Base-by-base conservation (phyloP, 805 yeast genomes). In the Maudiozyma serrabonitensis region DNA sequence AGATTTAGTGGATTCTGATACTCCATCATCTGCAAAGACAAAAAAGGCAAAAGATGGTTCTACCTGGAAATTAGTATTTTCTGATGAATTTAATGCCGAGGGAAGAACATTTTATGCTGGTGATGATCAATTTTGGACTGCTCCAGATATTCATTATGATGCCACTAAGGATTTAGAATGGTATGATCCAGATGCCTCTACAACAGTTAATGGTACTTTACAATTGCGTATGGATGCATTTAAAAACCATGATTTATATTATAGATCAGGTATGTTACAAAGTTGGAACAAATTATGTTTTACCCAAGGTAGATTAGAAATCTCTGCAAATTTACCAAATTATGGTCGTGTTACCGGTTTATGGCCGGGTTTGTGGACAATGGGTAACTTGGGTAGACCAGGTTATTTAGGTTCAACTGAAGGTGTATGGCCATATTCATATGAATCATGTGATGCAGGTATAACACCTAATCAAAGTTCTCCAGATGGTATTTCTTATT, bases 311-410 rank as follows among this genome's bases (percentile, higher is more conserved):
- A 64, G 72, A 40, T 57, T 89, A 54, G 96, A 87, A 62, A 78
- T 84, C 6, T 80, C 87, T 11, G 90, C 86, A 0, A 75, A 76
- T 51, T 69, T 90, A 53, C 96, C 97, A 32, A 86, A 87, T 54
- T 78, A 76, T 56, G 95, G 95, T 58, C 71, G 78, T 49, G 75
- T 82, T 32, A 73, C 84, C 4, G 97, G 97, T 18, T 71, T 90
- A 55, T 90, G 97, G 97, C 97, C 97, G 1, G 97, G 96, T 73
- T 58, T 87, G 50, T 90, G 97, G 97, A 77, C 96, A 3, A 74
- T 90, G 80, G 97, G 97, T 43, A 90, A 90, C 62, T 73, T 90
- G 55, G 97, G 85, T 28, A 79, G 97, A 58, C 95, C 97, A 0
- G 97, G 97, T 9, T 90, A 79, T 62, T 69, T 80, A 70, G 87